phyloP scores from a whole-genome alignment of 441 rosid genomes.

The Hypseocharis bilobata region DNA sequence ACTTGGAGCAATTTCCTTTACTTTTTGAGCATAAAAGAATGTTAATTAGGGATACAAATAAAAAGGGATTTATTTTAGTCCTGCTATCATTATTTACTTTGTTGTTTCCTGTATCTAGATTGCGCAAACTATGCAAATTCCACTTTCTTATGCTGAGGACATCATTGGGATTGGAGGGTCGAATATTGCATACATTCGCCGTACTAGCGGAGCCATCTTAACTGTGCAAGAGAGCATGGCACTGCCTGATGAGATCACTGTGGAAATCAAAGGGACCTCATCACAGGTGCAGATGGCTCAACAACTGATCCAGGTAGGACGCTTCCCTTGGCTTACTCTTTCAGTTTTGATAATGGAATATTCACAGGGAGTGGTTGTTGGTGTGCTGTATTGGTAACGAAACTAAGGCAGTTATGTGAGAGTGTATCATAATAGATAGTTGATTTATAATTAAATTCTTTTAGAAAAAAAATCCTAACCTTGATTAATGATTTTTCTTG shows the following conservation, averaged over 20 bases:
- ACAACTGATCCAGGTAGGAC: slow-evolving; percentile 50
- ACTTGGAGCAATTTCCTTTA: not conserved
- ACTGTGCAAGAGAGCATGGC: slow-evolving; percentile 56
- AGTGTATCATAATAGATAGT: not conserved
- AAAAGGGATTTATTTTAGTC: not conserved
- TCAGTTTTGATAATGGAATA: not conserved
- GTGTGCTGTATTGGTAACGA: too few species aligned
- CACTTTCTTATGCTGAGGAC: slow-evolving; percentile 59
- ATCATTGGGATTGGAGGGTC: slow-evolving; percentile 57
- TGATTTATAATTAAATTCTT: not conserved
- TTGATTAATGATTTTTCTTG: not conserved
- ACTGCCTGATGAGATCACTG: slow-evolving; percentile 54
- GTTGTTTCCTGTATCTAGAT: slow-evolving; percentile 28
- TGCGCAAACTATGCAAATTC: slow-evolving; percentile 62
- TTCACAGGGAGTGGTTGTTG: too few species aligned
- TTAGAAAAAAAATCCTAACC: too few species aligned
- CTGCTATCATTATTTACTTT: not conserved
- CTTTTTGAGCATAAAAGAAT: not conserved
- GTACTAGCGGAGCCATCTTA: slow-evolving; percentile 49
- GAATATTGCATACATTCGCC: slow-evolving; percentile 53
- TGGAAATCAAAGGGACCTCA: slow-evolving; percentile 58
- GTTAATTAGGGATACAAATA: not conserved
- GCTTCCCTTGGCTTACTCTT: slow-evolving; percentile 6
- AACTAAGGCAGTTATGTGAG: not conserved
- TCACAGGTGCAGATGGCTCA: slow-evolving; percentile 58